Base-by-base conservation (phyloP, 139 green algal genomes). In the Zygnema circumcarinatum region DNA sequence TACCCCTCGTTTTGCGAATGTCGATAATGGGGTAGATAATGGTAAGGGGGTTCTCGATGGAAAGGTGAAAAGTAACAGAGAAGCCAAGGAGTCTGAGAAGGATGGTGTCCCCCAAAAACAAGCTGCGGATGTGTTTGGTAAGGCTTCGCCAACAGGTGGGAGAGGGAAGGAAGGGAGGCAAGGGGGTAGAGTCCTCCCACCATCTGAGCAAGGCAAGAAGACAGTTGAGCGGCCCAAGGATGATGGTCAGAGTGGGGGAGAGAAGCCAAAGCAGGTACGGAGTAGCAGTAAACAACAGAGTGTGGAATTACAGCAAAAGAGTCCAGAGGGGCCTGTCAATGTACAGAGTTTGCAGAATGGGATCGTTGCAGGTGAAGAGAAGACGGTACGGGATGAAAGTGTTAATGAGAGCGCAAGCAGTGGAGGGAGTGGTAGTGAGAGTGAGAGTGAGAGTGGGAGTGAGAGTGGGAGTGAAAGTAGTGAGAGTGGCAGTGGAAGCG, bases 401-500 rank as follows among this genome's bases (percentile, higher is more conserved):
- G 69, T 7, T 3, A 20, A 41, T 78, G 69, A 41, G 69, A 78
- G 69, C 16, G 69, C 35, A 39, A 78, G 36, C 69, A 78, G 69
- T 41, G 36, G 69, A 39, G 69, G 36, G 35, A 38, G 11, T 16
- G 69, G 11, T 3, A 78, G 69, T 78, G 69, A 78, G 11, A 41
- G 69, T 41, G 69, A 78, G 69, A 78, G 69, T 39, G 36, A 41
- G 11, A 41, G 69, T 39, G 69, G 69, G 11, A 25, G 7, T 39
- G 36, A 78, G 16, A 38, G 11, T 41, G 69, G 36, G 69, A 41
- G 69, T 39, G 69, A 78, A 41, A 78, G 69, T 41, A 41, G 35
- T 41, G 69, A 20, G 11, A 78, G 54, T 29, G 54, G 7, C 35
- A 78, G 69, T 41, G 69, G 36, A 78, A 78, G 69, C 69, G 69